Conservation (phyloP, 768 basidiomycete species). For the Crassisporium funariophilum region DNA sequence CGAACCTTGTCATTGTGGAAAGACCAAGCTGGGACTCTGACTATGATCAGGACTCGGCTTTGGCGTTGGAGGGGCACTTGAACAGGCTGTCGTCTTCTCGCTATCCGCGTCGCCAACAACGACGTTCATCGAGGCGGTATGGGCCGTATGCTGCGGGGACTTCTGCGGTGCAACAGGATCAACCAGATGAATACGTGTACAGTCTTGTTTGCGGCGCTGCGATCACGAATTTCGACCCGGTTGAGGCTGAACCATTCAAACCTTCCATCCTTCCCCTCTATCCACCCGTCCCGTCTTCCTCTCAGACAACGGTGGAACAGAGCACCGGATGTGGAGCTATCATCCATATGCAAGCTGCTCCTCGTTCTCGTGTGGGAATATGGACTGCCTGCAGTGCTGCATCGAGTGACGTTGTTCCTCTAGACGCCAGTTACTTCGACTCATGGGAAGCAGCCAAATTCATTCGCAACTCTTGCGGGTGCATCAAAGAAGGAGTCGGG, state of each 20-base stretch:
- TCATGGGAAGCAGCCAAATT: slow-evolving; percentile 48
- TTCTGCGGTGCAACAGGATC: slow-evolving; percentile 8
- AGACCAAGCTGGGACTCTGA: slow-evolving; percentile 25
- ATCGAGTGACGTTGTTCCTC: slow-evolving; percentile 51
- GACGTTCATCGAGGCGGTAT: slow-evolving; percentile 14
- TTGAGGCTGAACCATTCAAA: slow-evolving; percentile 26
- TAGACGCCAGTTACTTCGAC: slow-evolving; percentile 64
- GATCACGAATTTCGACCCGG: slow-evolving; percentile 10
- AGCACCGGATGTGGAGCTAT: slow-evolving; percentile 63
- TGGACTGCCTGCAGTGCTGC: slow-evolving; percentile 63
- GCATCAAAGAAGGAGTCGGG: slow-evolving; percentile 66
- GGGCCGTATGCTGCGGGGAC: slow-evolving; percentile 17
- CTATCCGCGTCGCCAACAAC: slow-evolving; percentile 9
- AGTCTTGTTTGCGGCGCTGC: slow-evolving; percentile 32
- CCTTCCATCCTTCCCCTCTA: slow-evolving; percentile 41
- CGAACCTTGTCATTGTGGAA: slow-evolving; percentile 16
- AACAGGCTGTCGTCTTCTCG: slow-evolving; percentile 3
- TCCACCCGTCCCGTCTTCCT: slow-evolving; percentile 28
- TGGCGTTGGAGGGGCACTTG: not conserved
- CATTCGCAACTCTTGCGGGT: slow-evolving; percentile 61
- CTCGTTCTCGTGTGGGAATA: slow-evolving; percentile 50
- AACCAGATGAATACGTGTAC: slow-evolving; percentile 25
- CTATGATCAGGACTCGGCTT: slow-evolving; percentile 15
- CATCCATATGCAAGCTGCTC: slow-evolving; percentile 57
- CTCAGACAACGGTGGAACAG: slow-evolving; percentile 19